Evolutionary conservation across 345 rosid species (phyloP), one percentile per base, ranked within the genome.

Genomic region (Hibiscus trionum): DNA sequence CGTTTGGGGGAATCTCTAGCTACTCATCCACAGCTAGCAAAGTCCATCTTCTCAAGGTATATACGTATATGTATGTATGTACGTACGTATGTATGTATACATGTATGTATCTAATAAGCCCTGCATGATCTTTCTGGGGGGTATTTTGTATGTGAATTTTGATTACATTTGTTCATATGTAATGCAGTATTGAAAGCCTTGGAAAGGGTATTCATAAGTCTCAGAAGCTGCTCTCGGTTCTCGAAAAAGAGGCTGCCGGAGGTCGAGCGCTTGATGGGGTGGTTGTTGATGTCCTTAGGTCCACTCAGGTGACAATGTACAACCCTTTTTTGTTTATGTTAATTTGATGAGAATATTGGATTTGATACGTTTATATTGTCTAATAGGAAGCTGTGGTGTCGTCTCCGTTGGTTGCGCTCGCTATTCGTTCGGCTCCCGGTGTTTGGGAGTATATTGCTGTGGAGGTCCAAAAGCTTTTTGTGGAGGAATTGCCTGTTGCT

Each of bases 351-450:
- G 58, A 15, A 61, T 29, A 59, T 7, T 29, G 39, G 26, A 35
- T 44, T 1, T 35, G 19, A n/a, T 53, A 1, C 7, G 31, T 65
- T 72, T 44, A 9, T 10, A 11, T 71, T 63, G 19, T 56, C 19
- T 71, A 76, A 46, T 49, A 93, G 99, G 98, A 95, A 90, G 96
- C 95, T 9, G 84, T 90, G 11, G 91, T 90, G 73, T 76, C 78
- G 68, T 89, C 97, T 52, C 98, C 98, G 4, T 88, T 90, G 94
- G 87, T 93, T 44, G 97, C 93, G 16, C 86, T 93, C 33, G 98
- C 98, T 14, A 89, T 93, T 66, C 88, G 98, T 16, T 96, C 95
- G 37, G 87, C 91, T 73, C 98, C 97, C 63, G 98, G 98, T 75
- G 98, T 93, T 10, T 91, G 98, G 98, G 95, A 93, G 52, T 86